A percentile compares a stretch with the other conserved stretches of the same genome.
Evolutionary conservation across 768 basidiomycete genomes (phyloP).

Genomic region (Agrocybe chaxingu): DNA sequence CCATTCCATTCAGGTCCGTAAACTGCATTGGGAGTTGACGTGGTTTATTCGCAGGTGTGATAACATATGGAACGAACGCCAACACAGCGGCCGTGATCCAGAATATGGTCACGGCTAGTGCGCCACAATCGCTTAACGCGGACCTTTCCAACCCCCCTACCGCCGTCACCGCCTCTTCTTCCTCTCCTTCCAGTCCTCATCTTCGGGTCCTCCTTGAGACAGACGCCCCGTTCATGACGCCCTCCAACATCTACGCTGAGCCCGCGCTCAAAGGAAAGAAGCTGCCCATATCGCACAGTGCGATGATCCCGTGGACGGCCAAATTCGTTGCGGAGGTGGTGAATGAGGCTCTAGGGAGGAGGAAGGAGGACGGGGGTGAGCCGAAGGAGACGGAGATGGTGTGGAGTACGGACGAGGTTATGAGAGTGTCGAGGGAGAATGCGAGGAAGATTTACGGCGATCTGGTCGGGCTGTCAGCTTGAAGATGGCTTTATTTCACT

Average conservation of each 20-base stretch:
- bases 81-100: constrained; percentile 71
- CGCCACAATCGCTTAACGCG: constrained; percentile 3
- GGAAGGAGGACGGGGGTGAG: not conserved
- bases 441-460: constrained; percentile 61
- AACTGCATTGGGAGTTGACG: not conserved
- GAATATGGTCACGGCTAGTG: constrained; percentile 34
- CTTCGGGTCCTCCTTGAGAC: constrained; percentile 81
- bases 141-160: constrained; percentile 2
- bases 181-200: too few relatives aligned
- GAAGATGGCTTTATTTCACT: too few relatives aligned
- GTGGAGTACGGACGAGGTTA: constrained; percentile 55
- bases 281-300: constrained; percentile 71
- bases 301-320: constrained; percentile 86
- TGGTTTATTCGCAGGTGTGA: constrained; percentile 51
- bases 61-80: constrained; percentile 73
- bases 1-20: constrained; percentile 1
- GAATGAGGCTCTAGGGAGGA: constrained; percentile 21
- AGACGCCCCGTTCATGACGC: constrained; percentile 87
- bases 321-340: constrained; percentile 59
- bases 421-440: constrained; percentile 63
- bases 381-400: not conserved
- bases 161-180: not conserved
- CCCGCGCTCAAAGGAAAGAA: constrained; percentile 51
- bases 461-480: too few relatives aligned
- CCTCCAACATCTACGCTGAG: constrained; percentile 64